These are phyloP conservation scores for Datisca glomerata DNA, from an alignment of 306 rosid genomes.

Conservation along the genomic window DNA sequence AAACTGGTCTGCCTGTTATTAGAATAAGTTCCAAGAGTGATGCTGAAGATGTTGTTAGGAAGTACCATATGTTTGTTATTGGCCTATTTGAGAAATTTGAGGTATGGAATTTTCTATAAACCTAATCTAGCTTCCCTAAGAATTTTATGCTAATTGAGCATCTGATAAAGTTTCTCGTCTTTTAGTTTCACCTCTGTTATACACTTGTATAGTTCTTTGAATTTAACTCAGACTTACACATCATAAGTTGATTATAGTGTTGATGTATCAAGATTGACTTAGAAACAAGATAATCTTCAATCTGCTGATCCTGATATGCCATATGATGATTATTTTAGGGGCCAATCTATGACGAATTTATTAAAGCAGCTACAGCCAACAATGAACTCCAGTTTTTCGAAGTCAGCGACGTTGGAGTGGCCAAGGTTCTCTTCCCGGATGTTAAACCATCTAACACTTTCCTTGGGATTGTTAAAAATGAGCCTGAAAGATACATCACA, in stretches of 20 bases:
- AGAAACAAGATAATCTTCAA: neutral
- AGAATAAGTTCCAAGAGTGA: conserved; percentile 36
- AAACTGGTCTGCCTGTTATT: conserved; percentile 58
- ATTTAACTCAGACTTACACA: too few species aligned
- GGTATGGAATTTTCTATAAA: conserved; percentile 24
- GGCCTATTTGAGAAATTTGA: conserved; percentile 59
- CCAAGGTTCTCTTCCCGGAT: conserved; percentile 58
- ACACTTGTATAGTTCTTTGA: too few species aligned
- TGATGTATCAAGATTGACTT: neutral
- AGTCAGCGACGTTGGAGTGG: conserved; percentile 44
- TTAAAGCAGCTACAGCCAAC: conserved; percentile 58
- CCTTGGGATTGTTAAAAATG: conserved; percentile 71
- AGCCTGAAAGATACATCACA: conserved; percentile 68
- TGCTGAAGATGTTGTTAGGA: conserved; percentile 49
- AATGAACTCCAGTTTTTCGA: conserved; percentile 75
- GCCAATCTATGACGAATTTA: conserved; percentile 51
- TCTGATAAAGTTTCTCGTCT: neutral
- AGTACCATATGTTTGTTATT: conserved; percentile 45
- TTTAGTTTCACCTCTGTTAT: neutral
- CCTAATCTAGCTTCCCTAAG: neutral
- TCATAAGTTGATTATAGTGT: too few species aligned
- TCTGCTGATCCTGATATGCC: neutral
- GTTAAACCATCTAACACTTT: conserved; percentile 28
- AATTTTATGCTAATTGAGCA: neutral
- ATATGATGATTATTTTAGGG: conserved; percentile 37